These are phyloP conservation scores for Candida maris DNA, from an alignment of 805 yeast genomes.

Conservation along the genomic window DNA sequence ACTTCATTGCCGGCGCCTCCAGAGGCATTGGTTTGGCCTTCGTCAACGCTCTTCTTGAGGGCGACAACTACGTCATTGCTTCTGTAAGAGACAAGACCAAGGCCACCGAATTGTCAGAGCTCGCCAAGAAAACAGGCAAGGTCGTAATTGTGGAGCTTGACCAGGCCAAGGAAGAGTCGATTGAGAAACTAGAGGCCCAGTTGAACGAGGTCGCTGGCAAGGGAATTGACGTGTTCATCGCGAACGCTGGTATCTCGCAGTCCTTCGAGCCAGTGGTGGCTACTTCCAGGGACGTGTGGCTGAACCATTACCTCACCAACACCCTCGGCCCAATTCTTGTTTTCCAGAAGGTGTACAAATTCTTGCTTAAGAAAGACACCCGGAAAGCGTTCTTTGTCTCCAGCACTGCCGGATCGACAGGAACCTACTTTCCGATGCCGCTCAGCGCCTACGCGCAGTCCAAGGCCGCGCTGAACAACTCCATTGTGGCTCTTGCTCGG, in stretches of 20 bases:
- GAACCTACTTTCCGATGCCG: slow-evolving; percentile 20
- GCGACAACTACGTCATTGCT: slow-evolving; percentile 5
- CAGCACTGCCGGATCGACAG: slow-evolving; percentile 28
- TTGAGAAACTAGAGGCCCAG: slow-evolving; percentile 10
- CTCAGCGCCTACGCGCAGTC: slow-evolving; percentile 33
- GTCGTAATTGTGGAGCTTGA: slow-evolving; percentile 8
- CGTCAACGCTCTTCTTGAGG: slow-evolving; percentile 2
- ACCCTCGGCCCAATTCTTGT: slow-evolving; percentile 32
- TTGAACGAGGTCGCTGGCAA: slow-evolving; percentile 13
- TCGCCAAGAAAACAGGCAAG: neutral
- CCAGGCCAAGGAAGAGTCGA: slow-evolving; percentile 4
- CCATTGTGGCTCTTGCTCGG: slow-evolving; percentile 24
- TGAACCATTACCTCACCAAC: slow-evolving; percentile 18
- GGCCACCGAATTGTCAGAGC: neutral
- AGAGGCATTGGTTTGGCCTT: slow-evolving; percentile 6
- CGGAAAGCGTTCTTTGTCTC: slow-evolving; percentile 32
- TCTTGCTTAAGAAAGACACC: slow-evolving; percentile 20
- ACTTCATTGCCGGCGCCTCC: slow-evolving; percentile 10
- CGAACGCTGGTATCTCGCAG: slow-evolving; percentile 30
- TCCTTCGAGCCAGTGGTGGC: neutral
- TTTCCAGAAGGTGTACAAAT: slow-evolving; percentile 29
- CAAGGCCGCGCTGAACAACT: slow-evolving; percentile 35
- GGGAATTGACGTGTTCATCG: slow-evolving; percentile 33
- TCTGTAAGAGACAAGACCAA: slow-evolving; percentile 5
- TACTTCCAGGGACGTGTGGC: neutral